A percentile compares a stretch with the other conserved stretches of the same genome.
Evolutionary conservation across 192 early-diverging fungal species (phyloP).

Genomic region (Podila epigama): DNA sequence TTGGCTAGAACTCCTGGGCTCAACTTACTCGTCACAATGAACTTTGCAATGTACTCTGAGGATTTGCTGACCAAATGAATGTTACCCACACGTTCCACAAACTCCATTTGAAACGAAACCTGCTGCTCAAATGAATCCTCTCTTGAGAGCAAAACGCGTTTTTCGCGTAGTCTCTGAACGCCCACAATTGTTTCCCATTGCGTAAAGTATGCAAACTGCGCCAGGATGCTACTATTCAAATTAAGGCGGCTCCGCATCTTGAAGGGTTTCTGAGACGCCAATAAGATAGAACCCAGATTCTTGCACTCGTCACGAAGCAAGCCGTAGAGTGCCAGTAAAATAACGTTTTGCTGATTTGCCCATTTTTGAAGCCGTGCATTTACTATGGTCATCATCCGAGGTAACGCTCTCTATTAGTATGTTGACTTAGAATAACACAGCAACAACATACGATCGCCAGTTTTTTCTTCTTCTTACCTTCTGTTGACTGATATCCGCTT

Average conservation of each 20-base stretch:
- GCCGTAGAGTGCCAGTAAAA: constrained; percentile 12
- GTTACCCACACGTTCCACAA: constrained; percentile 9
- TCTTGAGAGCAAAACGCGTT: background rate
- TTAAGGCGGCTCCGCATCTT: constrained; percentile 18
- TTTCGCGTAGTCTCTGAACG: constrained; percentile 7
- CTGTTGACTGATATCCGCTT: background rate
- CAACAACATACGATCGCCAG: background rate
- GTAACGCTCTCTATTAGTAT: no score
- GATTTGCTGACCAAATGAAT: background rate
- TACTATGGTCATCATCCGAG: no score
- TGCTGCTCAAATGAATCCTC: constrained; percentile 15
- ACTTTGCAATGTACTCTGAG: constrained; percentile 29
- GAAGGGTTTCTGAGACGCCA: constrained; percentile 28
- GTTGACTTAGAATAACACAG: background rate
- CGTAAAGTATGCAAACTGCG: constrained; percentile 41
- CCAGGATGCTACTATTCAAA: constrained; percentile 7
- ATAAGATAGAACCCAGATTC: background rate
- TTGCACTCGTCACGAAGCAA: constrained; percentile 8
- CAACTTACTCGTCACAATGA: constrained; percentile 22
- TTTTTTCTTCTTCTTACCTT: constrained; percentile 1
- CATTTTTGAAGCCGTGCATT: constrained; percentile 7
- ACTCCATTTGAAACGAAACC: constrained; percentile 3
- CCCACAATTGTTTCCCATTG: constrained; percentile 39
- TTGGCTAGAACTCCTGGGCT: constrained; percentile 8
- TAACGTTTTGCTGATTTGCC: constrained; percentile 33